A percentile compares a stretch with the other conserved stretches of the same genome.
Evolutionary conservation across 306 rosid species (phyloP).

Genomic region (Morella rubra): DNA sequence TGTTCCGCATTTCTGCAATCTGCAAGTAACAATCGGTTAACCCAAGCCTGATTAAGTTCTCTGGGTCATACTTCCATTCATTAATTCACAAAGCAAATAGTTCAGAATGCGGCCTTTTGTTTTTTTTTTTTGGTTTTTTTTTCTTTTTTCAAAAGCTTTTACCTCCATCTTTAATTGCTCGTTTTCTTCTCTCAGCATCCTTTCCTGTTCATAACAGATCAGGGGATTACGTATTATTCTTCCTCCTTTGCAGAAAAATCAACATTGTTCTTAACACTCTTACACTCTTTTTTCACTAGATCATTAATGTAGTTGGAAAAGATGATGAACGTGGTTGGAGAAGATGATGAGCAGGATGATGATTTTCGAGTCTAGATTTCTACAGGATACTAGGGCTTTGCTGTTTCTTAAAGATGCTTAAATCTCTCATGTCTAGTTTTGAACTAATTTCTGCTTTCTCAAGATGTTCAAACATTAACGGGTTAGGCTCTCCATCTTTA

Average conservation of each 20-base stretch:
- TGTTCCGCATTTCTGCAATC: conserved; percentile 19
- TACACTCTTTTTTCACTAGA: not conserved
- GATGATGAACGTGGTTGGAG: not conserved
- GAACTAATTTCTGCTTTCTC: not conserved
- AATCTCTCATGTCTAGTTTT: not conserved
- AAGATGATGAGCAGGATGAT: not conserved
- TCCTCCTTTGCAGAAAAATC: not conserved
- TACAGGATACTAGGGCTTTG: not conserved
- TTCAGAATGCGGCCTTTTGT: not conserved
- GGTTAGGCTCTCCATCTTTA: not conserved
- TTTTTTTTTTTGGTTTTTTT: not conserved
- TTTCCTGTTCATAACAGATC: conserved; percentile 7
- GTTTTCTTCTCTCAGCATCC: conserved; percentile 14
- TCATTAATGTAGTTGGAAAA: not conserved
- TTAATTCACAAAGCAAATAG: not conserved
- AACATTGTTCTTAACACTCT: not conserved
- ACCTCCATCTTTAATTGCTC: conserved; percentile 22
- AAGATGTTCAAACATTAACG: not conserved
- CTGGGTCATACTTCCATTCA: not conserved
- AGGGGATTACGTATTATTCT: not conserved
- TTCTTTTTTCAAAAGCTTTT: not conserved
- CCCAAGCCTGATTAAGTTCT: not conserved
- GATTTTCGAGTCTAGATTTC: not conserved
- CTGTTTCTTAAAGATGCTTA: not conserved
- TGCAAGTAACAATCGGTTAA: conserved; percentile 18